Conservation (phyloP, 2,329 filamentous ascomycete genomes). For the Fusarium graminum region DNA sequence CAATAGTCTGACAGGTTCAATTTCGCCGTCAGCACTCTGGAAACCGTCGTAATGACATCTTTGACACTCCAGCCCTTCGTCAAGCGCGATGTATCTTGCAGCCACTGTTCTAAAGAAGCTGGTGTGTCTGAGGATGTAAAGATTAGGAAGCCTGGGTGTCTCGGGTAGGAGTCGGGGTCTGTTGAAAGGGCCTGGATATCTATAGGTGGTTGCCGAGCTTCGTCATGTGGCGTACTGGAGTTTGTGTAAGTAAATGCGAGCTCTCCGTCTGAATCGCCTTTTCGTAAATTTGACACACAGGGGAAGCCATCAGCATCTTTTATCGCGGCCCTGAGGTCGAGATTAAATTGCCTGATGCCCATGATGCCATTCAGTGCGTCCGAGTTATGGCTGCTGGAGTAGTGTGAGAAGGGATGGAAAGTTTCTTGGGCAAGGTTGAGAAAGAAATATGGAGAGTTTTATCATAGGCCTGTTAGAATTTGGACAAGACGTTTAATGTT, state of each 20-base stretch:
- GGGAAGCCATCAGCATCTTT: conserved; percentile 55
- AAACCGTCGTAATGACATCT: conserved; percentile 36
- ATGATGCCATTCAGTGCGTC: conserved; percentile 57
- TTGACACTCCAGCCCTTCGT: conserved; percentile 51
- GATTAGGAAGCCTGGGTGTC: conserved; percentile 56
- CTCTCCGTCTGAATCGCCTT: conserved; percentile 79
- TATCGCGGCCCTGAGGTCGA: conserved; percentile 63
- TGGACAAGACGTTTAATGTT: no score
- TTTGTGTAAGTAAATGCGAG: conserved; percentile 73
- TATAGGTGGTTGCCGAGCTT: conserved; percentile 49
- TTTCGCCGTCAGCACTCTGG: conserved; percentile 28
- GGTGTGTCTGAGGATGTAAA: conserved; percentile 57
- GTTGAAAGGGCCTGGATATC: conserved; percentile 56
- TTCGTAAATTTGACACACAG: conserved; percentile 66
- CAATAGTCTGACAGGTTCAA: conserved; percentile 8
- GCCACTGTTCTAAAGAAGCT: conserved; percentile 60
- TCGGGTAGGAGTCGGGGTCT: conserved; percentile 56
- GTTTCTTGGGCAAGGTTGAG: not conserved
- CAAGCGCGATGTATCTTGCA: conserved; percentile 55
- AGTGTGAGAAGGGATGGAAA: not conserved
- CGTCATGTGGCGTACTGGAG: conserved; percentile 55
- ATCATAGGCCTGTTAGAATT: not conserved
- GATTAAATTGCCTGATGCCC: conserved; percentile 74
- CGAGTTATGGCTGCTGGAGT: not conserved
- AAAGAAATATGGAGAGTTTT: not conserved